Conservation (phyloP, 768 basidiomycete species). For the Clitopilus hobsonii region DNA sequence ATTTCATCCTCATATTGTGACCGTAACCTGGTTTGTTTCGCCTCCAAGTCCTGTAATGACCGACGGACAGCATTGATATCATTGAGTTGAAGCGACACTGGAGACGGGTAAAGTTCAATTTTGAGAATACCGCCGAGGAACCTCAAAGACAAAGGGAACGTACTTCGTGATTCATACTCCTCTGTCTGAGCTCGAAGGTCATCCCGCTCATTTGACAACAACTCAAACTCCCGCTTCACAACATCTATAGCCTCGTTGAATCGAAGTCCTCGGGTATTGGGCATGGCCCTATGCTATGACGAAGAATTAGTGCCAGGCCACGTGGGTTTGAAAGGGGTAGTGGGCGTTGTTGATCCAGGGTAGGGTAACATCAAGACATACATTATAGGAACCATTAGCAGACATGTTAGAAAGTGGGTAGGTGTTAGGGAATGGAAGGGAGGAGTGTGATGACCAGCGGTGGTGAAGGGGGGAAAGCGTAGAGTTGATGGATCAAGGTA, state of each 20-base stretch:
- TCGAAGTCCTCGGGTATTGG: not conserved
- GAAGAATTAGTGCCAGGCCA: not conserved
- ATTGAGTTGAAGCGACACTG: slow-evolving; percentile 78
- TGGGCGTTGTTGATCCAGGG: not conserved
- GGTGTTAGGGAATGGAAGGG: too few relatives aligned
- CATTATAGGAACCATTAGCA: not conserved
- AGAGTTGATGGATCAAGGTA: not conserved
- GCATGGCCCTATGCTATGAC: not conserved
- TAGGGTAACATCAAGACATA: not conserved
- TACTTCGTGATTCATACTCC: slow-evolving; percentile 88
- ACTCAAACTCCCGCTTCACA: slow-evolving; percentile 83
- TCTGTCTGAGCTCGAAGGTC: slow-evolving; percentile 74
- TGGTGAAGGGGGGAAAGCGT: not conserved
- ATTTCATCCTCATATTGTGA: slow-evolving; percentile 85
- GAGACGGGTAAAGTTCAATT: not conserved
- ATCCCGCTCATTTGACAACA: slow-evolving; percentile 61
- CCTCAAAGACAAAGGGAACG: slow-evolving; percentile 19
- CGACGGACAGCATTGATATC: slow-evolving; percentile 89
- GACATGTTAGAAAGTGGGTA: not conserved
- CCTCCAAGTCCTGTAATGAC: slow-evolving; percentile 86
- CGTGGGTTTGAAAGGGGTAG: not conserved
- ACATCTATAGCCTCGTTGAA: slow-evolving; percentile 67
- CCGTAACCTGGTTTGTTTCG: slow-evolving; percentile 78
- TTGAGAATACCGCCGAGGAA: too few relatives aligned
- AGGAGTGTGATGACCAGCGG: not conserved